These are phyloP conservation scores for Lepidium sativum DNA, from an alignment of 345 rosid genomes.

Conservation along the genomic window DNA sequence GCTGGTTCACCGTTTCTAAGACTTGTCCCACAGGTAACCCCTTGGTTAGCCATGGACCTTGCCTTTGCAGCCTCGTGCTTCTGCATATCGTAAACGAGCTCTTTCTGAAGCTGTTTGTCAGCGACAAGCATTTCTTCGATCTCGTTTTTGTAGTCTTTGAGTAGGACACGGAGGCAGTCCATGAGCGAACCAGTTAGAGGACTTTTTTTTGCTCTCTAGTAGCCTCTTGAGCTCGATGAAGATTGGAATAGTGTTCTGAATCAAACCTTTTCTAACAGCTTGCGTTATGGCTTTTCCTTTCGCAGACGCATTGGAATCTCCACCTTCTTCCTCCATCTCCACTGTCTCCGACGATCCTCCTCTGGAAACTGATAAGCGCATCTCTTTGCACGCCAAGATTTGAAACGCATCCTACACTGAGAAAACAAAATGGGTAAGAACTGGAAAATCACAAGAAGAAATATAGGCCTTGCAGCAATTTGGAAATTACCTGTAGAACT, in stretches of 20 bases:
- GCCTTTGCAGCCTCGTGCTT: constrained; percentile 69
- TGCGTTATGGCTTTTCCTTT: constrained; percentile 85
- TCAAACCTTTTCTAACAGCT: constrained; percentile 80
- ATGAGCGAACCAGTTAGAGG: constrained; percentile 83
- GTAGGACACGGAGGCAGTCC: constrained; percentile 82
- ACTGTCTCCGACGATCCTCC: constrained; percentile 47
- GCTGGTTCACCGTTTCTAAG: constrained; percentile 13
- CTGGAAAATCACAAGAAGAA: neutral
- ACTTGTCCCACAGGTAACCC: constrained; percentile 33
- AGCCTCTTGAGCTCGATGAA: constrained; percentile 89
- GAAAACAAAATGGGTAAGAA: neutral
- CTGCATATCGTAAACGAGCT: constrained; percentile 91
- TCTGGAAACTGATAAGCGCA: constrained; percentile 48
- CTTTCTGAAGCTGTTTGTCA: constrained; percentile 85
- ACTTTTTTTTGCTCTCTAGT: constrained; percentile 85
- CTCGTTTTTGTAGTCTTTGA: constrained; percentile 92
- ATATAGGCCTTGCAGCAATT: neutral
- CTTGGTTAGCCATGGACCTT: constrained; percentile 44
- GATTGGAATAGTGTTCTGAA: constrained; percentile 90
- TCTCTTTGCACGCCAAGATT: constrained; percentile 84
- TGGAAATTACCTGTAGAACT: constrained; percentile 64
- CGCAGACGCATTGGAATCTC: constrained; percentile 42
- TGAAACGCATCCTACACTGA: constrained; percentile 71
- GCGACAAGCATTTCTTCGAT: constrained; percentile 90
- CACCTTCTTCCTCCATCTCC: constrained; percentile 38